These are phyloP conservation scores for Incumbomyces lentus DNA, from an alignment of 2,329 filamentous ascomycete species.

Conservation along the genomic window DNA sequence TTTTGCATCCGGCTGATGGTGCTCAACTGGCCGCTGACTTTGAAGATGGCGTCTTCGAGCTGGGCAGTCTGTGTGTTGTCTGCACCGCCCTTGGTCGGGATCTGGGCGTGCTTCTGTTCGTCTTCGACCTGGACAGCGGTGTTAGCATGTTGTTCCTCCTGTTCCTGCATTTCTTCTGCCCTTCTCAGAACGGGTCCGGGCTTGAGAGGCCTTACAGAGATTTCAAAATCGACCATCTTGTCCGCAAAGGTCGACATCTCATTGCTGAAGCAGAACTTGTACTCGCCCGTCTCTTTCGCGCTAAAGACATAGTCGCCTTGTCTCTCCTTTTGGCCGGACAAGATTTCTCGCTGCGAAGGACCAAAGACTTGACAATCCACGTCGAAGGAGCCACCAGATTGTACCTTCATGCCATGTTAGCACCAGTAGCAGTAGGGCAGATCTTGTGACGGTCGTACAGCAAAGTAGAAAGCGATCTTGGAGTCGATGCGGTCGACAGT, in stretches of 20 bases:
- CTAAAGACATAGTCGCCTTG: constrained; percentile 98
- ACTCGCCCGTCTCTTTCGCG: constrained; percentile 75
- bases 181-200: neutral
- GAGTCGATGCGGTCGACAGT: constrained; percentile 64
- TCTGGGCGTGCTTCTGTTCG: constrained; percentile 58
- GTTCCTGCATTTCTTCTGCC: neutral
- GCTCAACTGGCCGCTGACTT: constrained; percentile 82
- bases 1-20: constrained; percentile 96
- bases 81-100: constrained; percentile 81
- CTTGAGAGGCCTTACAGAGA: constrained; percentile 55
- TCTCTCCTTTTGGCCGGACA: constrained; percentile 80
- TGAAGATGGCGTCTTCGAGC: constrained; percentile 90
- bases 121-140: constrained; percentile 63
- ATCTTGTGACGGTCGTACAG: constrained; percentile 49
- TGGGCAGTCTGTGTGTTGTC: constrained; percentile 78
- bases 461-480: constrained; percentile 98
- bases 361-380: constrained; percentile 84
- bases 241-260: constrained; percentile 97
- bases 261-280: constrained; percentile 97
- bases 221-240: constrained; percentile 97
- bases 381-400: constrained; percentile 97
- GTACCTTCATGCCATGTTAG: constrained; percentile 51
- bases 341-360: constrained; percentile 67
- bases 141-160: neutral
- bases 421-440: neutral